Conservation (phyloP, 306 rosid species). For the Pterocarpus santalinus region DNA sequence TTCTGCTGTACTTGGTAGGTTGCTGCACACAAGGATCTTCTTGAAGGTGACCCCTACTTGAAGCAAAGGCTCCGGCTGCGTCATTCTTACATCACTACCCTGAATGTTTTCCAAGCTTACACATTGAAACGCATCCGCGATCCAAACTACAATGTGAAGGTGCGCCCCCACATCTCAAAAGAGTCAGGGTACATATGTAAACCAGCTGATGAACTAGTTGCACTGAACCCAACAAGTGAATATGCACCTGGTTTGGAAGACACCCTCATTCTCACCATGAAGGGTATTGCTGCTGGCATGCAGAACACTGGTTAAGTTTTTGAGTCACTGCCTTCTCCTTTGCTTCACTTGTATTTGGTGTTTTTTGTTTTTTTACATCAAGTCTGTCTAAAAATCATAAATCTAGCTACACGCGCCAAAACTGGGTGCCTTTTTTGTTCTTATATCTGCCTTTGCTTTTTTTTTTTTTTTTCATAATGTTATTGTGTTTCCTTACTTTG, state of each 20-base stretch:
- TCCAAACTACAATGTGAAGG: conserved; percentile 62
- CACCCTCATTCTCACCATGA: conserved; percentile 97
- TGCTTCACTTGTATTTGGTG: conserved; percentile 6
- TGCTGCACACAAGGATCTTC: conserved; percentile 96
- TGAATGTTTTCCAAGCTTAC: conserved; percentile 96
- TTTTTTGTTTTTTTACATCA: conserved; percentile 11
- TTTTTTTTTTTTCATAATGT: too few species aligned
- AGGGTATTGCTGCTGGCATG: conserved; percentile 99
- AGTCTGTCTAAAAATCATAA: conserved; percentile 42
- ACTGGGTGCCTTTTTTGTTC: conserved; percentile 32
- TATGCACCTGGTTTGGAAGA: conserved; percentile 98
- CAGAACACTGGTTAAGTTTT: conserved; percentile 90
- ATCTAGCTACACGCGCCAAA: conserved; percentile 43
- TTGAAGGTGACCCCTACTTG: conserved; percentile 91
- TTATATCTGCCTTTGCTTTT: neutral
- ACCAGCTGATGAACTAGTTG: conserved; percentile 80
- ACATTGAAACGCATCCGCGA: conserved; percentile 91
- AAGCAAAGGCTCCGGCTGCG: conserved; percentile 95
- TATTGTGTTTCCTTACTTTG: conserved; percentile 19
- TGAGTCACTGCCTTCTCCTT: neutral
- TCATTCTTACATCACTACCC: conserved; percentile 90
- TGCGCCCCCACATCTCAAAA: conserved; percentile 73
- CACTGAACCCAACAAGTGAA: conserved; percentile 91
- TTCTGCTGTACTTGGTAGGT: conserved; percentile 60
- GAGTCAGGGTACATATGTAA: conserved; percentile 68